A percentile compares a stretch with the other conserved stretches of the same genome.
Conservation (phyloP, 805 yeast species). For the Hanseniaspora nectarophila region DNA sequence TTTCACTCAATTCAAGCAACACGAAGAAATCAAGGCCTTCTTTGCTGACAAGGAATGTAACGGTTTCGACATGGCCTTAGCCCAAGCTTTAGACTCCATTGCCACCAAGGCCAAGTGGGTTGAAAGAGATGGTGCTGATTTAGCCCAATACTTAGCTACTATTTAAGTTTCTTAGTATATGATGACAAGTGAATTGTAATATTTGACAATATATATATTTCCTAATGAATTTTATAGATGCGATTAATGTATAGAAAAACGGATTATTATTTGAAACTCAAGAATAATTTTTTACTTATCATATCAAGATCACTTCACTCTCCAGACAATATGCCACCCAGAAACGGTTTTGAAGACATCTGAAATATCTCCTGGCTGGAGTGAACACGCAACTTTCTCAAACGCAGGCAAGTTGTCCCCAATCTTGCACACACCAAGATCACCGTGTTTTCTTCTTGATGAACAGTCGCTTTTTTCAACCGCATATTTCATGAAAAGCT, state of each 20-base stretch:
- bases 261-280: too few species aligned
- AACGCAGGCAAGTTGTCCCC: conserved; percentile 95
- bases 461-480: conserved; percentile 80
- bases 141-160: conserved; percentile 39
- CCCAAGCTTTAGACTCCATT: conserved; percentile 52
- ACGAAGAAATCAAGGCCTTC: conserved; percentile 40
- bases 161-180: conserved; percentile 16
- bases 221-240: too few species aligned
- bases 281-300: too few species aligned
- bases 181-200: background rate
- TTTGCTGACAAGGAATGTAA: conserved; percentile 44
- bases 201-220: too few species aligned
- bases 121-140: conserved; percentile 39
- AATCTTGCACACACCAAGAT: conserved; percentile 73
- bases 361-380: conserved; percentile 74
- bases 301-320: conserved; percentile 48
- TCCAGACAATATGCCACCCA: conserved; percentile 78
- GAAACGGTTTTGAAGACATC: conserved; percentile 78
- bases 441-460: conserved; percentile 71
- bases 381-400: conserved; percentile 72
- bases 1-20: conserved; percentile 45
- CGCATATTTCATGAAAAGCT: conserved; percentile 63
- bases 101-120: conserved; percentile 49
- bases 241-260: too few species aligned
- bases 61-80: conserved; percentile 54